phyloP scores from a whole-genome alignment of 306 rosid genomes.

The Prinsepia uniflora region DNA sequence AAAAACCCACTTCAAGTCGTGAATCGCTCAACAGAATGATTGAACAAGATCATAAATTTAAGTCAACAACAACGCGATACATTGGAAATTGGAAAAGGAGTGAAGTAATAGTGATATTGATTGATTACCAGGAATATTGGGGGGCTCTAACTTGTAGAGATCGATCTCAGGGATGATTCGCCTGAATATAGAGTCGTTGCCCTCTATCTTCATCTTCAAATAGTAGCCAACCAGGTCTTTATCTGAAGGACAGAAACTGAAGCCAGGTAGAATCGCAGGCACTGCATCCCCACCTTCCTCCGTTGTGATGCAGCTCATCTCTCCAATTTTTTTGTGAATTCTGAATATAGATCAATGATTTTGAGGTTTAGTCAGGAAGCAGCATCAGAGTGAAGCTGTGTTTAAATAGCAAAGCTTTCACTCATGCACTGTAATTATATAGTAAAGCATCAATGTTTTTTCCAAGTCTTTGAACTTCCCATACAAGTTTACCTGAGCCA shows the following conservation, averaged over 20 bases:
- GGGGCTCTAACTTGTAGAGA: slow-evolving; percentile 47
- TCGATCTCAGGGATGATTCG: slow-evolving; percentile 38
- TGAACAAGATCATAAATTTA: background rate
- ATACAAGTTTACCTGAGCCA: background rate
- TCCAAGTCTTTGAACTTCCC: background rate
- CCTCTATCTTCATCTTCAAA: slow-evolving; percentile 35
- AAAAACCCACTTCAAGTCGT: background rate
- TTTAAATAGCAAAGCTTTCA: background rate
- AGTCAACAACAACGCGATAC: background rate
- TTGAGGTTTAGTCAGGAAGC: background rate
- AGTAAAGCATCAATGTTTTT: too few species aligned
- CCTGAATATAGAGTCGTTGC: slow-evolving; percentile 1
- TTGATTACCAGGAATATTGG: slow-evolving; percentile 42
- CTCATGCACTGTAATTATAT: background rate
- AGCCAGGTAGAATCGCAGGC: slow-evolving; percentile 18
- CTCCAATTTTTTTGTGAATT: background rate
- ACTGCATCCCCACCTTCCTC: background rate
- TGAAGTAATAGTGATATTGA: background rate
- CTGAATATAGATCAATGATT: background rate
- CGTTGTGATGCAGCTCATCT: background rate
- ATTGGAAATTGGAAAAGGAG: background rate
- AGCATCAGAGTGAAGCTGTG: background rate
- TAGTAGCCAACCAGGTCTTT: slow-evolving; percentile 47
- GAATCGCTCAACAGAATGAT: background rate
- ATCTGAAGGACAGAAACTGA: slow-evolving; percentile 58